Evolutionary conservation across 2,329 filamentous ascomycete species (phyloP).

Genomic region (Cladosporium sp.): DNA sequence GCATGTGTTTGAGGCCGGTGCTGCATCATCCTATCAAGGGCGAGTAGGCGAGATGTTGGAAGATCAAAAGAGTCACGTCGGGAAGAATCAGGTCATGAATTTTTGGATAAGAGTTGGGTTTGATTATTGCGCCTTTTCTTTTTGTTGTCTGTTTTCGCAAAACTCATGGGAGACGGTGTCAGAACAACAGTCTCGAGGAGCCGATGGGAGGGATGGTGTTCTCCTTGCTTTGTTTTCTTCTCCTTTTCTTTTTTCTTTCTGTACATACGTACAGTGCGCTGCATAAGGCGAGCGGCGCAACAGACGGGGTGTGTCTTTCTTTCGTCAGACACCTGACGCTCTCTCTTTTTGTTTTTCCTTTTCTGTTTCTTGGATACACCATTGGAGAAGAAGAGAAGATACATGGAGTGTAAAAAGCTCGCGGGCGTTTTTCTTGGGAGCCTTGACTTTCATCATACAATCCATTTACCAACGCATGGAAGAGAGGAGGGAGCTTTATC

Average conservation of each 20-base stretch:
- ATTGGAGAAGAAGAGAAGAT: too few species aligned
- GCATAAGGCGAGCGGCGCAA: not conserved
- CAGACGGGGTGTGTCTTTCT: too few species aligned
- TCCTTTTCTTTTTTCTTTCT: not conserved
- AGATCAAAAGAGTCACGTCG: not conserved
- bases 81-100: too few species aligned
- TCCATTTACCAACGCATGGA: too few species aligned
- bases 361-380: not conserved
- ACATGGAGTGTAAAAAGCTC: too few species aligned
- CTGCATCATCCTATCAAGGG: conserved; percentile 49
- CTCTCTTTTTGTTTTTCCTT: not conserved
- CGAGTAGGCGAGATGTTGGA: conserved; percentile 34
- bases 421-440: too few species aligned
- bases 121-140: not conserved
- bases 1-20: conserved; percentile 43
- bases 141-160: too few species aligned
- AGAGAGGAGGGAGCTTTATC: too few species aligned
- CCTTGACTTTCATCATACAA: too few species aligned
- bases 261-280: not conserved
- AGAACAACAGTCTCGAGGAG: not conserved
- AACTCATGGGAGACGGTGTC: not conserved
- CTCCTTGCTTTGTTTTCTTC: not conserved
- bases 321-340: too few species aligned
- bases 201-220: not conserved
- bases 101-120: not conserved